Evolutionary conservation across 106 monocot species (phyloP).

Genomic region (Gastrodia elata): DNA sequence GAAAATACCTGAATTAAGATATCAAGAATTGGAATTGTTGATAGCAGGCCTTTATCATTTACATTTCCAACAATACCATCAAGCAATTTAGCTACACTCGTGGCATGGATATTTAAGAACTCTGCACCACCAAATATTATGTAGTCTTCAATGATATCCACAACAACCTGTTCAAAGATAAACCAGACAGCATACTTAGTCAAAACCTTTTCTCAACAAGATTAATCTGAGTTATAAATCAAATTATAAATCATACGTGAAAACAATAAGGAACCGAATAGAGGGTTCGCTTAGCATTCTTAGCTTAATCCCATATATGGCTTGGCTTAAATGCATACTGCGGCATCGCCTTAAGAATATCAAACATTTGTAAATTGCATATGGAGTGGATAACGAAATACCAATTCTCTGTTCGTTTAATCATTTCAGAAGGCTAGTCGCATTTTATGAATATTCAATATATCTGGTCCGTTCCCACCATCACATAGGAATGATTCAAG

Average conservation of each 20-base stretch:
- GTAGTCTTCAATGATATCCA: constrained; percentile 85
- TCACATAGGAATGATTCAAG: background rate
- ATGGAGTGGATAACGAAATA: background rate
- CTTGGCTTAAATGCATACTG: background rate
- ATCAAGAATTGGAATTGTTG: constrained; percentile 70
- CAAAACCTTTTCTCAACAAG: background rate
- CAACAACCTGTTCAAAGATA: constrained; percentile 42
- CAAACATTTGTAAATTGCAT: background rate
- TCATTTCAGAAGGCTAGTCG: background rate
- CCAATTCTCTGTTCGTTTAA: background rate
- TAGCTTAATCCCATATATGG: background rate
- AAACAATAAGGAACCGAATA: background rate
- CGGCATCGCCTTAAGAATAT: background rate
- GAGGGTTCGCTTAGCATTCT: background rate
- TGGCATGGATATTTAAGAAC: constrained; percentile 74
- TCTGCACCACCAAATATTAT: constrained; percentile 76
- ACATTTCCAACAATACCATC: constrained; percentile 84
- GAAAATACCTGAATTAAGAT: constrained; percentile 73
- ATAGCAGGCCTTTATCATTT: constrained; percentile 90
- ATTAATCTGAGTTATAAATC: background rate
- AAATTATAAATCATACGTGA: background rate
- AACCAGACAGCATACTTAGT: background rate
- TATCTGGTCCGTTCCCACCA: background rate
- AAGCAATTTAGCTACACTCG: constrained; percentile 67
- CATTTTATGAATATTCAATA: background rate